Base-by-base conservation (phyloP, 768 basidiomycete species). In the Baorangia bicolor region DNA sequence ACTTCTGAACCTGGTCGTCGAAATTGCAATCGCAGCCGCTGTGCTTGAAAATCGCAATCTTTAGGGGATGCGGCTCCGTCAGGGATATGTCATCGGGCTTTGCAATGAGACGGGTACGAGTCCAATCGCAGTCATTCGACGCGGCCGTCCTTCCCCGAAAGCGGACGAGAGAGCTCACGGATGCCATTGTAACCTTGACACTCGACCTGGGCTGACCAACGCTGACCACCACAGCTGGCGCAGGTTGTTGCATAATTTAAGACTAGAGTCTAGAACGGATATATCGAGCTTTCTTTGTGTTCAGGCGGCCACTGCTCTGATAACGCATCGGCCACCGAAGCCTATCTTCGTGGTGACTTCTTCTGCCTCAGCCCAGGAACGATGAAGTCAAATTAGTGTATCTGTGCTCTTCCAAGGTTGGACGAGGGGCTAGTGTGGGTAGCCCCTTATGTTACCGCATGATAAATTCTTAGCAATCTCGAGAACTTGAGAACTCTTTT, bases 11-110 rank as follows among this genome's bases (percentile, higher is more conserved):
- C 2, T 27, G 21, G n/a, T 13, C 27, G 18, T 44, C 30, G 49
- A 49, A 49, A 44, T 30, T 35, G 43, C 27, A 20, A 25, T 39
- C 20, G 9, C 12, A 25, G 41, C 41, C 35, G n/a, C 46, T 58
- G 37, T 40, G 13, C 39, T 27, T 57, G 21, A 30, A 20, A 47
- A 39, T 37, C 37, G 56, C 39, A 37, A 41, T 34, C 7, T 35
- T 53, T 63, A 63, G 61, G 59, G 21, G 59, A 11, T 37, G 21
- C n/a, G n/a, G 2, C 20, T 25, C 16, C 41, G 53, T 54, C 53
- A 54, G 43, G n/a, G 16, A 45, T 51, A 45, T 44, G 49, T 49
- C 53, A 57, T 50, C 37, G 30, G 20, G 27, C 25, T n/a, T 37
- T 38, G 48, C 34, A 34, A 35, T 28, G 10, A 37, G n/a, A n/a